Conservation (phyloP, 2,329 filamentous ascomycete genomes). For the Colletotrichum sp. region DNA sequence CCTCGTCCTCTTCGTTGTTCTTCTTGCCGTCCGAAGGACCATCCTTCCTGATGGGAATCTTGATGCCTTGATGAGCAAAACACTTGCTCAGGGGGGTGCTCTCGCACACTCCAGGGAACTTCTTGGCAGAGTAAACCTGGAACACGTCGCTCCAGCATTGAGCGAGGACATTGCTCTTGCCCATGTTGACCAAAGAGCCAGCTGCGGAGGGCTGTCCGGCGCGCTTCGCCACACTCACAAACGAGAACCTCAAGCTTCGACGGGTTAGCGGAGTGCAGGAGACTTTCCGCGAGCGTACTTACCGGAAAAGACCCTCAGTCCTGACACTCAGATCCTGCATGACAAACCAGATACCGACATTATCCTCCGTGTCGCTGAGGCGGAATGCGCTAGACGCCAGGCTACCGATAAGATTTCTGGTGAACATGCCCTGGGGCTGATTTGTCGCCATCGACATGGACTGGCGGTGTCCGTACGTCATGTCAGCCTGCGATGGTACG, state of each 20-base stretch:
- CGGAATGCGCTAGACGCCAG: slow-evolving; percentile 87
- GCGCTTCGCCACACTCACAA: slow-evolving; percentile 73
- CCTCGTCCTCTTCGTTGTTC: slow-evolving; percentile 59
- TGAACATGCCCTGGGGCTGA: slow-evolving; percentile 84
- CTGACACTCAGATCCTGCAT: slow-evolving; percentile 93
- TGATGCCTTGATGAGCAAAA: slow-evolving; percentile 93
- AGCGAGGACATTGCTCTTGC: slow-evolving; percentile 81
- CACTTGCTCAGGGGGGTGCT: slow-evolving; percentile 90
- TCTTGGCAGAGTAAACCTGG: slow-evolving; percentile 95
- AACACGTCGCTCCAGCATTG: slow-evolving; percentile 88
- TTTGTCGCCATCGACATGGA: slow-evolving; percentile 41
- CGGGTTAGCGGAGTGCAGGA: not conserved
- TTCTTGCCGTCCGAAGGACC: slow-evolving; percentile 51
- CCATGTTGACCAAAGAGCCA: slow-evolving; percentile 67
- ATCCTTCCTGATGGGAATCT: slow-evolving; percentile 95
- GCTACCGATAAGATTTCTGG: slow-evolving; percentile 92
- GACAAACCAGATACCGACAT: slow-evolving; percentile 95
- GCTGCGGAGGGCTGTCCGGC: slow-evolving; percentile 39
- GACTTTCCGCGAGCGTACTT: slow-evolving; percentile 28
- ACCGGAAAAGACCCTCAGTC: slow-evolving; percentile 92
- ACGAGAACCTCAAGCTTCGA: slow-evolving; percentile 68
- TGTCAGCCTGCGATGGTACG: slow-evolving; percentile 29
- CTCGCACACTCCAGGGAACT: slow-evolving; percentile 97
- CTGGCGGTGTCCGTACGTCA: slow-evolving; percentile 30
- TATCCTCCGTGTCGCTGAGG: slow-evolving; percentile 78